Evolutionary conservation across 257 asterid species (phyloP).

Genomic region (Solanum microdontum): DNA sequence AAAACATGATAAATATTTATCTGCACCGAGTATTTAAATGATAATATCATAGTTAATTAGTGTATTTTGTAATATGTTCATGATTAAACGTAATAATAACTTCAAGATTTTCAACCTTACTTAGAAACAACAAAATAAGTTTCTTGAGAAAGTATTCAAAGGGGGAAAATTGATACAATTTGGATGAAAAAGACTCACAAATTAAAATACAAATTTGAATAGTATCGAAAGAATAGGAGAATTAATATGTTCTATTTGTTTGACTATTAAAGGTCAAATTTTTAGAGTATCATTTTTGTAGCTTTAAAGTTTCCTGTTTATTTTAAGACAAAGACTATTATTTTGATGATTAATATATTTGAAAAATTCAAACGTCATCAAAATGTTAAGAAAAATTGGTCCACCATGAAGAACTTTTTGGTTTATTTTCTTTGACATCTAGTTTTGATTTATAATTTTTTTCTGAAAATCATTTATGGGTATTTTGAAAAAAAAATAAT

Average conservation of each 20-base stretch:
- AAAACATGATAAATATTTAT: not conserved
- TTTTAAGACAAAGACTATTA: not conserved
- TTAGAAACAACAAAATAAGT: not conserved
- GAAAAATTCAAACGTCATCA: not conserved
- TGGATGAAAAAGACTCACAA: not conserved
- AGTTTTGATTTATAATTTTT: not conserved
- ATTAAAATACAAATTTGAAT: not conserved
- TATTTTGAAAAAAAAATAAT: not conserved
- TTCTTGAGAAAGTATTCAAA: not conserved
- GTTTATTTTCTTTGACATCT: not conserved
- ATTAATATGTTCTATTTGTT: not conserved
- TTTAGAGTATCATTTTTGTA: not conserved
- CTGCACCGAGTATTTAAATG: not conserved
- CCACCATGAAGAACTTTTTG: not conserved
- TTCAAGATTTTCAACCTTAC: not conserved
- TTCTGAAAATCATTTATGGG: not conserved
- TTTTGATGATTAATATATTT: not conserved
- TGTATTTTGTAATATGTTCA: not conserved
- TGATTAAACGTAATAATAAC: not conserved
- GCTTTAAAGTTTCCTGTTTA: not conserved
- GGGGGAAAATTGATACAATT: not conserved
- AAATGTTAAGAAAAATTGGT: not conserved
- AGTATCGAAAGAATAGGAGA: not conserved
- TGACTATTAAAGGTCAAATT: not conserved
- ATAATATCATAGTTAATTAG: not conserved